Base-by-base conservation (phyloP, 78 protist genomes). In the Tieghemostelium lacteum region DNA sequence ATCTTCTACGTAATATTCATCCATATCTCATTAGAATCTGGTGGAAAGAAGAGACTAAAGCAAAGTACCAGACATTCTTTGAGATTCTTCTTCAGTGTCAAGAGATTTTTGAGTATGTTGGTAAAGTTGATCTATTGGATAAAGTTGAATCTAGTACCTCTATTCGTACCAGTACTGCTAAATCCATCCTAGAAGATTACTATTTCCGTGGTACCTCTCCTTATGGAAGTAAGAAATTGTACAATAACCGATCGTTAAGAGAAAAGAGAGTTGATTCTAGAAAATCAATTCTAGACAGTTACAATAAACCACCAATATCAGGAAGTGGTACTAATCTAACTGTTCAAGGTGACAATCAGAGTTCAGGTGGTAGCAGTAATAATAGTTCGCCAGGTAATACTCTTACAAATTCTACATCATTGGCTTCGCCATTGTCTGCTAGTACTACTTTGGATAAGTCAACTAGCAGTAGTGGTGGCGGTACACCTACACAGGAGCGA, bases 261-360 rank as follows among this genome's bases (percentile, higher is more conserved):
- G 91, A 83, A 73, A 83, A 83, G 75, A 60, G 91, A 24, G 91
- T 83, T 28, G 91, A 83, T 69, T 40, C 78, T 10, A 26, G 91
- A 26, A 83, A 83, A 17, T 29, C 55, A 16, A 52, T 83, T 58
- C 34, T 83, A 12, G 91, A 80, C 16, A 42, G 54, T 16, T 62
- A 65, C 72, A 62, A 77, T 34, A 64, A n/a, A n/a, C n/a, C n/a
- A n/a, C n/a, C n/a, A n/a, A n/a, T n/a, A n/a, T n/a, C n/a, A n/a
- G n/a, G n/a, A n/a, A 40, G 45, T 5, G n/a, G 10, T 14, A 45
- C 52, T 10, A 45, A 45, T 45, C 10, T 45, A 45, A n/a, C 6
- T 1, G 28, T 49, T n/a, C 39, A 19, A n/a, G 8, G 24, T 49
- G 54, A 16, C 54, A 49, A 49, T 49, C 24, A 12, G 24, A 49